Conservation (phyloP, 305 asterid genomes). For the Fraxinus ornus region DNA sequence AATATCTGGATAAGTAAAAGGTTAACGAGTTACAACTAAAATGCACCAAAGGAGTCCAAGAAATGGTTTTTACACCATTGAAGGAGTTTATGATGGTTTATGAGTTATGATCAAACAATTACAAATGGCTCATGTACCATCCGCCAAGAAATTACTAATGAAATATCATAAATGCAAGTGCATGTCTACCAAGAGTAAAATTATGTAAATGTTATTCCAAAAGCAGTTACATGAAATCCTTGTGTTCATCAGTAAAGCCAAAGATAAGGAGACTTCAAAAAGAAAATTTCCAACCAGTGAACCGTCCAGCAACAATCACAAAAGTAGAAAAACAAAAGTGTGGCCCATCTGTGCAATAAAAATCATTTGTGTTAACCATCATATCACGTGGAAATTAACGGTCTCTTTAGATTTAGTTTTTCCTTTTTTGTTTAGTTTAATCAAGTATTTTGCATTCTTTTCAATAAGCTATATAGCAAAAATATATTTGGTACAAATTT, state of each 20-base stretch:
- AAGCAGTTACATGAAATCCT: not conserved
- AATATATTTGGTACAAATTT: no score
- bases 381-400: not conserved
- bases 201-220: not conserved
- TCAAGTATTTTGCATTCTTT: no score
- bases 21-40: slow-evolving; percentile 19
- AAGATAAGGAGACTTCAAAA: not conserved
- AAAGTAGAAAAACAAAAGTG: not conserved
- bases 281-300: not conserved
- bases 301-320: slow-evolving; percentile 10
- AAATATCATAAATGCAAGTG: not conserved
- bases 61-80: not conserved
- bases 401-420: not conserved
- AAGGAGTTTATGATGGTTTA: not conserved
- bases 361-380: slow-evolving; percentile 4
- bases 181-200: not conserved
- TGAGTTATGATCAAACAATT: not conserved
- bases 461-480: no score
- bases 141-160: not conserved
- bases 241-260: not conserved
- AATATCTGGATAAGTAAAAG: slow-evolving; percentile 23
- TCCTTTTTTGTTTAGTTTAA: not conserved
- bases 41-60: slow-evolving; percentile 19
- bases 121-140: not conserved
- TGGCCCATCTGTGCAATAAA: not conserved